Evolutionary conservation across 2,329 filamentous ascomycete genomes (phyloP).

Genomic region (Biscogniauxia marginata): DNA sequence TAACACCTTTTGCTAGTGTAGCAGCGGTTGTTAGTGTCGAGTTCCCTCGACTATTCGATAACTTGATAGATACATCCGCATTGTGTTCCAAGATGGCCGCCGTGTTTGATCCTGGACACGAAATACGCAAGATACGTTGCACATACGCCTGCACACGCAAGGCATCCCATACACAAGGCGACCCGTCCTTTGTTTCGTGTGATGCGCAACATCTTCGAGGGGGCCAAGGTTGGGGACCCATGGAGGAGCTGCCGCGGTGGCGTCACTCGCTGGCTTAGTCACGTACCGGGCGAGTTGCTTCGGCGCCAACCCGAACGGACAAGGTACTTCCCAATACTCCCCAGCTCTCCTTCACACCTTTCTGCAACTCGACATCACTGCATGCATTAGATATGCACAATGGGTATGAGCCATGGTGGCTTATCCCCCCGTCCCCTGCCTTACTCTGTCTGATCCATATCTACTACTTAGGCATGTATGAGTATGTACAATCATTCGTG

Average conservation of each 20-base stretch:
- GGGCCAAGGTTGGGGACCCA: not conserved
- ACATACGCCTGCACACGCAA: not conserved
- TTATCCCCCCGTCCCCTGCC: not conserved
- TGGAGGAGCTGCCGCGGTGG: not conserved
- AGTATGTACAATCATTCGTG: not conserved
- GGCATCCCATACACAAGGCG: not conserved
- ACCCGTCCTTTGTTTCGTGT: not conserved
- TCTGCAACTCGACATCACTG: constrained; percentile 1
- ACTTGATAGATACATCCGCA: not conserved
- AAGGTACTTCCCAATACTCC: not conserved
- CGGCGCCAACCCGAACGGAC: not conserved
- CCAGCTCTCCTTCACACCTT: not conserved
- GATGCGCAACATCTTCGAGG: not conserved
- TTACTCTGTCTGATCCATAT: not conserved
- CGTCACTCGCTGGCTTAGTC: not conserved
- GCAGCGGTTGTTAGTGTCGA: not conserved
- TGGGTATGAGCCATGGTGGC: not conserved
- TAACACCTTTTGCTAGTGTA: not conserved
- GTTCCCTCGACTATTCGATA: not conserved
- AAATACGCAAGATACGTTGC: not conserved
- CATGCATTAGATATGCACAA: not conserved
- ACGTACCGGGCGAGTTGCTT: not conserved
- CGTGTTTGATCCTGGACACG: not conserved
- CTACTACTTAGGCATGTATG: no score
- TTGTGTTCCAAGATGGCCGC: not conserved